Evolutionary conservation across 2,329 filamentous ascomycete species (phyloP).

Genomic region (Aspergillus udagawae): DNA sequence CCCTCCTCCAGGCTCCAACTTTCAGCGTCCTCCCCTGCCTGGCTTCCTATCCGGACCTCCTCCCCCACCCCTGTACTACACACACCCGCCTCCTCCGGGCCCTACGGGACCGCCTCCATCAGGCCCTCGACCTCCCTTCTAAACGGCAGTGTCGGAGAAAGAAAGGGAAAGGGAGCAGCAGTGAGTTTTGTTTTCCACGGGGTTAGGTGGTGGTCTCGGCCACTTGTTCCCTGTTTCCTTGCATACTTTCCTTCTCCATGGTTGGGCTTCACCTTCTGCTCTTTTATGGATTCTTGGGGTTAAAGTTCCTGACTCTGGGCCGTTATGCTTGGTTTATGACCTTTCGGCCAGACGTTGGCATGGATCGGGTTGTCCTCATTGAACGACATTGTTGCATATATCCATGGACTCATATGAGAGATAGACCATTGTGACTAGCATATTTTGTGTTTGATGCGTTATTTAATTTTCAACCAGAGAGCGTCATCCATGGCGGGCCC

Average conservation of each 20-base stretch:
- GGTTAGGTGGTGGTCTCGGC: neutral
- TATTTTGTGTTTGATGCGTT: neutral
- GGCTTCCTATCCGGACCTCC: constrained; percentile 23
- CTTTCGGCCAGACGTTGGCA: neutral
- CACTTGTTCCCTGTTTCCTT: neutral
- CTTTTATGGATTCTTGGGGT: neutral
- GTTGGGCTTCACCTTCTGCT: neutral
- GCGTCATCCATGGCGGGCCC: neutral
- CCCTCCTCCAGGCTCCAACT: constrained; percentile 37
- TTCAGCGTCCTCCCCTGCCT: constrained; percentile 29
- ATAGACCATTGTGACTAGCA: neutral
- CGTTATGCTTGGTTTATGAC: too few species aligned
- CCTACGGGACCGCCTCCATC: constrained; percentile 12
- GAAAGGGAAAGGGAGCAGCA: neutral
- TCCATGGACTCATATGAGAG: neutral
- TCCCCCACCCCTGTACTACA: constrained; percentile 21
- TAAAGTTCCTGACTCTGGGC: too few species aligned
- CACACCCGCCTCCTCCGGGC: constrained; percentile 15
- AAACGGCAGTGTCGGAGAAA: neutral
- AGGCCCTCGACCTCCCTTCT: constrained; percentile 17
- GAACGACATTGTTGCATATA: neutral
- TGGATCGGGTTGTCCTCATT: neutral
- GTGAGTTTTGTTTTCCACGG: neutral
- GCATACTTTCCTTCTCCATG: neutral
- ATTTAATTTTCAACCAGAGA: neutral